These are phyloP conservation scores for Nakaseomyces delphensis DNA, from an alignment of 1,139 yeast species.

Conservation along the genomic window DNA sequence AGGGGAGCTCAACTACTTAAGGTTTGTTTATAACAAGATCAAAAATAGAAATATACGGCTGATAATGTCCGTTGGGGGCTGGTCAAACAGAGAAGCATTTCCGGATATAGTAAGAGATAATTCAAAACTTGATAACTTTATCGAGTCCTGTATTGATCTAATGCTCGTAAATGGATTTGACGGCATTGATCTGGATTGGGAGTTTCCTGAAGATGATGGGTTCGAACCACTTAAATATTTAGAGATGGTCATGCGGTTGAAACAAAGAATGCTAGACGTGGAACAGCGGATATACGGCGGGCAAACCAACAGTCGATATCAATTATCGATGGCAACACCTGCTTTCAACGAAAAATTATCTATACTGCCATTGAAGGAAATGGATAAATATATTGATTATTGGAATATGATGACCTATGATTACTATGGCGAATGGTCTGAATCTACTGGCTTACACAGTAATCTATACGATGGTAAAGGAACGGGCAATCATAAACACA, in stretches of 20 bases:
- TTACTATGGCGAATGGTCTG: constrained; percentile 72
- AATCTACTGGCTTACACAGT: constrained; percentile 54
- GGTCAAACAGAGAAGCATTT: constrained; percentile 57
- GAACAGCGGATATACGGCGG: constrained; percentile 29
- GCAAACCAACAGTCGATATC: constrained; percentile 32
- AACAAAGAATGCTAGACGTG: constrained; percentile 36
- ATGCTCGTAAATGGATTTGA: constrained; percentile 60
- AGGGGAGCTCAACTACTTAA: constrained; percentile 48
- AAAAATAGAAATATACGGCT: constrained; percentile 45
- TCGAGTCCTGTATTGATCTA: constrained; percentile 40
- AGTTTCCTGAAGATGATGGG: constrained; percentile 50
- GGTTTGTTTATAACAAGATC: constrained; percentile 22
- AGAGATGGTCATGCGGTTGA: constrained; percentile 38
- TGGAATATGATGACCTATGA: constrained; percentile 94
- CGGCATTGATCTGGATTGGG: constrained; percentile 95
- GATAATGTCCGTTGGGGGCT: constrained; percentile 80
- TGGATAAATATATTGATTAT: constrained; percentile 52
- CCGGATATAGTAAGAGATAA: constrained; percentile 37
- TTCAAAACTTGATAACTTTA: constrained; percentile 40
- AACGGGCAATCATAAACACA: constrained; percentile 8
- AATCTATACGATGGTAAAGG: constrained; percentile 40
- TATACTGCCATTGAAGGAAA: constrained; percentile 38
- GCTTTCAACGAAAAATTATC: constrained; percentile 44
- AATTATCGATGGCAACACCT: constrained; percentile 70
- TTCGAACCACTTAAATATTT: constrained; percentile 43